A percentile compares a stretch with the other conserved stretches of the same genome.
phyloP scores from a whole-genome alignment of 2,329 filamentous ascomycete species.

The Colletotrichum cereale region DNA sequence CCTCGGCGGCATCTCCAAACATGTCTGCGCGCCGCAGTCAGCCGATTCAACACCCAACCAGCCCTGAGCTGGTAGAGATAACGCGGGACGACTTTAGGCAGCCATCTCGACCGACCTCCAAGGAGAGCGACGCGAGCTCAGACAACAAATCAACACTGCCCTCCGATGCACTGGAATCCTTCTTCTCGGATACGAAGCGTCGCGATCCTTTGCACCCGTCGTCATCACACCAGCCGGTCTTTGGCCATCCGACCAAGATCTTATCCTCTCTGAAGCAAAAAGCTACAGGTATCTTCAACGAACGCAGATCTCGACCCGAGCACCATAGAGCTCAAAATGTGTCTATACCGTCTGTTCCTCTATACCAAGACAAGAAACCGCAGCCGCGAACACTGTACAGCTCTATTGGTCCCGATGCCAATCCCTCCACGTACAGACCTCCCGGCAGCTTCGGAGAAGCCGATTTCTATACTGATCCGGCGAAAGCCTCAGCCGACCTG shows the following conservation, averaged over 20 bases:
- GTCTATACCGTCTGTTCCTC: slow-evolving; percentile 61
- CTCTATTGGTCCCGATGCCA: slow-evolving; percentile 51
- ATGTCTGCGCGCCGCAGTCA: slow-evolving; percentile 14
- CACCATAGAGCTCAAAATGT: slow-evolving; percentile 66
- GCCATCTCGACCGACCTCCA: slow-evolving; percentile 12
- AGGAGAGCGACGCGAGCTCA: slow-evolving; percentile 22
- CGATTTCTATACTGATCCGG: slow-evolving; percentile 75
- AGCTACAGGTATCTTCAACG: slow-evolving; percentile 66
- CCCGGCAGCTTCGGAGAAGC: slow-evolving; percentile 53
- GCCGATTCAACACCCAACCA: slow-evolving; percentile 20
- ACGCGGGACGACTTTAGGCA: slow-evolving; percentile 22
- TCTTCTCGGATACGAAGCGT: slow-evolving; percentile 38
- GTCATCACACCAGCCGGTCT: slow-evolving; percentile 46
- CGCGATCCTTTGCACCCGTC: slow-evolving; percentile 37
- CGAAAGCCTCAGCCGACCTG: slow-evolving; percentile 79
- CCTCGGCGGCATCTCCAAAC: slow-evolving; percentile 13
- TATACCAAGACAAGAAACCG: slow-evolving; percentile 61
- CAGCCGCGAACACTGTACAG: slow-evolving; percentile 62
- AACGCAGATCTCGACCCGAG: slow-evolving; percentile 67
- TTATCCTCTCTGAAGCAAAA: slow-evolving; percentile 67
- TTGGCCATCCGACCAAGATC: slow-evolving; percentile 57
- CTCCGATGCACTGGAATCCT: slow-evolving; percentile 37
- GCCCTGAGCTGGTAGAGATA: slow-evolving; percentile 39
- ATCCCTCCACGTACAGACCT: slow-evolving; percentile 50
- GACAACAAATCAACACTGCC: slow-evolving; percentile 37